These are phyloP conservation scores for Hanseniaspora sp. DNA, from an alignment of 1,139 yeast species.

Conservation along the genomic window DNA sequence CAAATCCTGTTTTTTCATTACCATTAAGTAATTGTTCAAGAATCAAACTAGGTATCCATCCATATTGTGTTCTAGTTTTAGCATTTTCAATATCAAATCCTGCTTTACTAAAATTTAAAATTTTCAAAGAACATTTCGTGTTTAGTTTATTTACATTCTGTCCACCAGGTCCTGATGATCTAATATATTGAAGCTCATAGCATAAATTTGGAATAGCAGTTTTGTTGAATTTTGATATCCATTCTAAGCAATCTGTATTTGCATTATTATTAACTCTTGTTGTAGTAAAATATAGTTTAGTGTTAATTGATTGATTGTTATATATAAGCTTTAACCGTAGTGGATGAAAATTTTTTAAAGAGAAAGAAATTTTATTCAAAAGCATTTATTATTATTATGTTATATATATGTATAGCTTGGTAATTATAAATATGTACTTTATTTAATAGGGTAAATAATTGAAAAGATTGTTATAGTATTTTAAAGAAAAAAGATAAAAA, in stretches of 20 bases:
- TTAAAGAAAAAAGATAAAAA: no score
- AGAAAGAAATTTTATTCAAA: neutral
- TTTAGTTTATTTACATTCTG: slow-evolving; percentile 83
- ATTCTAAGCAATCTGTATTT: neutral
- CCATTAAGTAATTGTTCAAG: slow-evolving; percentile 35
- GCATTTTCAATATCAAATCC: slow-evolving; percentile 3
- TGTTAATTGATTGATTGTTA: neutral
- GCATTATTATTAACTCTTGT: neutral
- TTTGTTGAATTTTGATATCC: slow-evolving; percentile 5
- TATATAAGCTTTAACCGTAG: no score
- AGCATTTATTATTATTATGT: no score
- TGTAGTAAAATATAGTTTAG: neutral
- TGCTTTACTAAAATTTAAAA: slow-evolving; percentile 39
- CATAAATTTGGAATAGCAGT: slow-evolving; percentile 2
- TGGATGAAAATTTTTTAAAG: no score
- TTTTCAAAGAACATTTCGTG: slow-evolving; percentile 61
- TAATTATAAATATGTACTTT: no score
- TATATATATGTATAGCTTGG: no score
- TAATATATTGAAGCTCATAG: slow-evolving; percentile 36
- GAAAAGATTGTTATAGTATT: no score
- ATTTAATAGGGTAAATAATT: no score
- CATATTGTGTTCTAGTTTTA: slow-evolving; percentile 23
- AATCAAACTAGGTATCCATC: slow-evolving; percentile 55
- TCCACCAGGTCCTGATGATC: slow-evolving; percentile 92
- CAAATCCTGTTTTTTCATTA: slow-evolving; percentile 37